Base-by-base conservation (phyloP, 2,329 filamentous ascomycete genomes). In the Pezicula neosporulosa region DNA sequence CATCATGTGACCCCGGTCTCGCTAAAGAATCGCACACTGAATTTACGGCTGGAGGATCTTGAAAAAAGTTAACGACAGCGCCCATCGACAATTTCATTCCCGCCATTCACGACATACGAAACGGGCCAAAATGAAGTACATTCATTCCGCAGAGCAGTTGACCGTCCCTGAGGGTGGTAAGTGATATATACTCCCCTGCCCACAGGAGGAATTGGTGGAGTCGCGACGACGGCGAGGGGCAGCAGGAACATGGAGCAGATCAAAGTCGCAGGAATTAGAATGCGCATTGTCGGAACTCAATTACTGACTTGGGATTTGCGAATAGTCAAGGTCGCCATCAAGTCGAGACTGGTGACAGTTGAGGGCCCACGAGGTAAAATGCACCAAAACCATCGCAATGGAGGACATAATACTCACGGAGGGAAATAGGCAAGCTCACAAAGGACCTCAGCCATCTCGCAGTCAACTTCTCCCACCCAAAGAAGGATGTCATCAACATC, bases 401-500 rank as follows among this genome's bases (percentile, higher is more conserved):
- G 38, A 56, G 44, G 42, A 58, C 36, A 49, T 46, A 51, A 51
- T 57, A 65, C 65, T 68, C 66, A 72, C 60, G 63, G 54, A 54
- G 53, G 50, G 30, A 57, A 59, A 69, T 68, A 89, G 87, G 94
- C 79, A 97, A 96, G 83, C 89, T 99, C 72, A 80, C 81, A 70
- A 99, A 97, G 89, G 88, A 97, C 77, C 88, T 99, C 66, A 90
- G 87, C 77, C 94, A 99, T 79, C 78, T 99, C 72, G 87, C 93
- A 66, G 93, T 99, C 78, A 94, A 87, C 81, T 99, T 99, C 86
- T 86, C 87, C 66, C 82, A 87, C 75, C 88, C 90, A 70, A 83
- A 86, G 81, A 87, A 89, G 81, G 82, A 89, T 77, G 71, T 88
- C 68, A 92, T 99, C 82, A 87, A 89, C 71, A 97, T 99, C 72